Conservation (phyloP, 257 asterid species). For the Nicotiana tabacum region DNA sequence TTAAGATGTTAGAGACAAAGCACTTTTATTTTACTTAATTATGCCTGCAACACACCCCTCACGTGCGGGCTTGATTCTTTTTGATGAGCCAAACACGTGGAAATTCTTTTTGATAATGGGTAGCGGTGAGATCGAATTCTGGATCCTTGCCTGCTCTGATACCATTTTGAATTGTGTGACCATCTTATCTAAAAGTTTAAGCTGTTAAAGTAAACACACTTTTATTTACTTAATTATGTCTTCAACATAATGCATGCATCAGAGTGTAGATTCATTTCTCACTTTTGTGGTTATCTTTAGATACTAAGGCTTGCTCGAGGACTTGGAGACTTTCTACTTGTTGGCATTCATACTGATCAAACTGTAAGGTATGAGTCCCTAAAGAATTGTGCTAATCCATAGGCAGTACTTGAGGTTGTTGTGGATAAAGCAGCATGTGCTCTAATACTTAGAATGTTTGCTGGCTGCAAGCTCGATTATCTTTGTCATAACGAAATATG, state of each 20-base stretch:
- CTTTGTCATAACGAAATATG: not conserved
- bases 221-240: no score
- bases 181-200: no score
- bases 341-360: slow-evolving; percentile 96
- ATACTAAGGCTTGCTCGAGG: slow-evolving; percentile 89
- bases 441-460: not conserved
- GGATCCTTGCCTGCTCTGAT: no score
- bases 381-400: not conserved
- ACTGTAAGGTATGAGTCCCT: slow-evolving; percentile 60
- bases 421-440: not conserved
- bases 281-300: slow-evolving; percentile 35
- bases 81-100: no score
- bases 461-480: not conserved
- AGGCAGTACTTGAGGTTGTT: not conserved
- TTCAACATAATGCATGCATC: not conserved
- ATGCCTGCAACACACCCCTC: no score
- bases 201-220: no score
- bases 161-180: no score
- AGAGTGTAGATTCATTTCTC: slow-evolving; percentile 6
- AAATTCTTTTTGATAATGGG: no score
- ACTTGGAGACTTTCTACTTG: slow-evolving; percentile 98
- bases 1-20: no score
- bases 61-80: no score
- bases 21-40: no score
- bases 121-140: no score